phyloP scores from a whole-genome alignment of 768 basidiomycete species.

The Clavaria fumosa region DNA sequence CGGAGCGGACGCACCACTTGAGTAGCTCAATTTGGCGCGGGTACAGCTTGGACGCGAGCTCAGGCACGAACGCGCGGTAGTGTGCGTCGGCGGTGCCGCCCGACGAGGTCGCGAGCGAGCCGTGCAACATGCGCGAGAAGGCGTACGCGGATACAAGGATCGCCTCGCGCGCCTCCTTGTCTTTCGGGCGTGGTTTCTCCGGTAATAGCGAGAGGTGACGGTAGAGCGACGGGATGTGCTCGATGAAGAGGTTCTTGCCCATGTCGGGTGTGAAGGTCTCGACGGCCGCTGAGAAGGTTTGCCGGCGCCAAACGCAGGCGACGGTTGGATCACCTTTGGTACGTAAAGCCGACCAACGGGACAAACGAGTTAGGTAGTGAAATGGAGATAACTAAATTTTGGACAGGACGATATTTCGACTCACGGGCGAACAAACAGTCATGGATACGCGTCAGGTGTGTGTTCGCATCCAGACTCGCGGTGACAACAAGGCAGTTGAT shows the following conservation, averaged over 20 bases:
- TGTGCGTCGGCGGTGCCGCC: slow-evolving; percentile 44
- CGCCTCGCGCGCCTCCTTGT: slow-evolving; percentile 22
- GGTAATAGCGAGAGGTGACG: slow-evolving; percentile 27
- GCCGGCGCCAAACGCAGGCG: slow-evolving; percentile 81
- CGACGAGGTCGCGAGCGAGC: slow-evolving; percentile 38
- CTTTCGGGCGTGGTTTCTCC: slow-evolving; percentile 28
- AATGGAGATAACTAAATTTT: too few relatives aligned
- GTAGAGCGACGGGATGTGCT: slow-evolving; percentile 55
- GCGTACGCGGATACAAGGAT: slow-evolving; percentile 62
- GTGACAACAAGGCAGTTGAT: slow-evolving; percentile 80
- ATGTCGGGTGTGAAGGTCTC: slow-evolving; percentile 62
- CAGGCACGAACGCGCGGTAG: slow-evolving; percentile 78
- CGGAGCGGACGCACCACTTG: slow-evolving; percentile 65
- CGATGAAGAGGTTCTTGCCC: slow-evolving; percentile 47
- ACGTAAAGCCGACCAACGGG: slow-evolving; percentile 2
- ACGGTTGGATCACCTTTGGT: slow-evolving; percentile 66
- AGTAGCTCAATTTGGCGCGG: slow-evolving; percentile 74
- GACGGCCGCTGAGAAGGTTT: slow-evolving; percentile 80
- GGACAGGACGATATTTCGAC: too few relatives aligned
- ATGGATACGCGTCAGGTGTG: slow-evolving; percentile 74
- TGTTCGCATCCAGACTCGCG: slow-evolving; percentile 70
- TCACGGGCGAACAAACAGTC: slow-evolving; percentile 75
- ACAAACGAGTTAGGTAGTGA: slow-evolving; percentile 1
- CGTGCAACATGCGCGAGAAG: slow-evolving; percentile 80
- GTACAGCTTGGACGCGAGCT: slow-evolving; percentile 57